Conservation (phyloP, 2,329 filamentous ascomycete genomes). For the Aspergillus sojae region DNA sequence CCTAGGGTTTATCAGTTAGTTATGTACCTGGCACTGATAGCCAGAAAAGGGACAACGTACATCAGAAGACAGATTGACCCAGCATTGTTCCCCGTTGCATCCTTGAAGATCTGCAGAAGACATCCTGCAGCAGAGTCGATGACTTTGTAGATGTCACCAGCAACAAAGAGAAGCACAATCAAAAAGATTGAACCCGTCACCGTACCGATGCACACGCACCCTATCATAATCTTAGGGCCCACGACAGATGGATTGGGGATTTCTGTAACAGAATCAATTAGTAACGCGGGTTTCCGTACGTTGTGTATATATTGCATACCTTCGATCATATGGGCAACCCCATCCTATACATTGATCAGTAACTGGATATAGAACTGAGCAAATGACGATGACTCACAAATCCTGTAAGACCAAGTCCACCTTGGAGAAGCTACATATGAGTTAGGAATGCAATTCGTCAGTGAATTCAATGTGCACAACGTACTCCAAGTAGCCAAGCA, state of each 20-base stretch:
- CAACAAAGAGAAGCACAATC: conserved; percentile 65
- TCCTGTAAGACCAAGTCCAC: conserved; percentile 57
- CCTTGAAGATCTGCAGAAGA: conserved; percentile 63
- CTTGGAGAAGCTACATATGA: conserved; percentile 46
- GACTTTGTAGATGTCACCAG: conserved; percentile 59
- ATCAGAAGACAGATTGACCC: conserved; percentile 68
- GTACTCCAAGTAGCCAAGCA: conserved; percentile 48
- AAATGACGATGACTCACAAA: conserved; percentile 44
- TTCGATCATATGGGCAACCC: conserved; percentile 57
- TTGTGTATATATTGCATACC: conserved; percentile 19
- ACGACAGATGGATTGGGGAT: conserved; percentile 52
- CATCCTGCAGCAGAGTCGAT: conserved; percentile 61
- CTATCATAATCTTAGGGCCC: conserved; percentile 68
- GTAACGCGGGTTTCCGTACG: background rate
- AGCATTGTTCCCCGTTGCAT: conserved; percentile 63
- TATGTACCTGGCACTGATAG: background rate
- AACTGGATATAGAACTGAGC: background rate
- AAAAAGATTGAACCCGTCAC: conserved; percentile 66
- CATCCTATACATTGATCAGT: conserved; percentile 30
- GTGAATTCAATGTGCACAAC: conserved; percentile 11
- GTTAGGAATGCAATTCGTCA: conserved; percentile 21
- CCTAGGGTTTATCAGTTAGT: conserved; percentile 20
- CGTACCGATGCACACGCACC: conserved; percentile 64
- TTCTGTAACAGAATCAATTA: conserved; percentile 30
- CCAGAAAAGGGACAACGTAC: conserved; percentile 27